Percentiles rank a stretch among this genome's conserved stretches.
phyloP scores from a whole-genome alignment of 23 red algal genomes.

The Chondrus crispus region DNA sequence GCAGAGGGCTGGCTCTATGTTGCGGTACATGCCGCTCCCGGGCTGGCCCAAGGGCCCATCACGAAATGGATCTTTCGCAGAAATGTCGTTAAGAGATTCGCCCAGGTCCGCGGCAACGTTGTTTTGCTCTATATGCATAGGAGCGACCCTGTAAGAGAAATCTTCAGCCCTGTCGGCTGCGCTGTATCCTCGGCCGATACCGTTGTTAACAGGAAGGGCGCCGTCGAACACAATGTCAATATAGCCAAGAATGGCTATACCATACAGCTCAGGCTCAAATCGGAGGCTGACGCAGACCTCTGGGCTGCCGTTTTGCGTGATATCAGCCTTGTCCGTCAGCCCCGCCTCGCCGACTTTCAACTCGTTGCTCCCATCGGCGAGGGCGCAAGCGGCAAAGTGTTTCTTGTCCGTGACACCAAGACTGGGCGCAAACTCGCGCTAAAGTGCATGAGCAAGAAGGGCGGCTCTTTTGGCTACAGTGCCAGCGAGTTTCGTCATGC shows the following conservation, averaged over 20 bases:
- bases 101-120: constrained; percentile 24
- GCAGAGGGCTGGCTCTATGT: constrained; percentile 58
- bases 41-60: constrained; percentile 49
- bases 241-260: constrained; percentile 65
- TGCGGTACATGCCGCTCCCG: constrained; percentile 51
- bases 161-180: constrained; percentile 61
- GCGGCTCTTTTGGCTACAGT: constrained; percentile 47
- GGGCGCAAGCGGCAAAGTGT: constrained; percentile 78
- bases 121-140: constrained; percentile 43
- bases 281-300: constrained; percentile 50
- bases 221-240: constrained; percentile 63
- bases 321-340: constrained; percentile 41
- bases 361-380: constrained; percentile 81
- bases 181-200: constrained; percentile 60
- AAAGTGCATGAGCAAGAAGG: constrained; percentile 80
- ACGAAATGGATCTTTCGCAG: constrained; percentile 64
- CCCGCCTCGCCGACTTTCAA: constrained; percentile 77
- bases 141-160: constrained; percentile 41
- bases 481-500: constrained; percentile 62
- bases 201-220: constrained; percentile 41
- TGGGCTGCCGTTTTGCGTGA: constrained; percentile 52
- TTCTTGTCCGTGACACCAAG: constrained; percentile 75
- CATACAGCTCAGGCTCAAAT: constrained; percentile 50
- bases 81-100: constrained; percentile 58
- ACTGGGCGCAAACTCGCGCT: constrained; percentile 71